Evolutionary conservation across 2,329 filamentous ascomycete species (phyloP), one percentile per base, ranked within the genome.

Genomic region (Harringtonia lauricola): DNA sequence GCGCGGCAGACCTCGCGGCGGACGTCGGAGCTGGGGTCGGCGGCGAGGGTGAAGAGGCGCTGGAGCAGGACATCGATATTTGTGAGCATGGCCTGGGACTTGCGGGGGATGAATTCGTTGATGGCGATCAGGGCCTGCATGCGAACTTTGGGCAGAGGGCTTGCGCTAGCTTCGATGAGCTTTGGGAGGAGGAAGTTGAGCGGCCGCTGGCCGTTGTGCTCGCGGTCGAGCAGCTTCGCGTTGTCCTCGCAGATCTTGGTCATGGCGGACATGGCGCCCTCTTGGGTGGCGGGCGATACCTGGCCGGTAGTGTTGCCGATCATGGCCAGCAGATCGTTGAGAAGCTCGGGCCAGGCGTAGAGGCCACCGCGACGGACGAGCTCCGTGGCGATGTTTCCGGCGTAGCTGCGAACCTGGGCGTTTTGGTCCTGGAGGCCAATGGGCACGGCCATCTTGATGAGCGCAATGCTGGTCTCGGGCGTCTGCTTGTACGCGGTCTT

Each of bases 201-300:
- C 2, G 92, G 92, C 45, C 88, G 76, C 62, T 95, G 83, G 48
- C 88, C 87, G 57, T 88, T 81, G 60, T 94, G 86, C 51, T 95
- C 86, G 54, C 82, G 81, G 63, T 94, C 87, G 43, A 98, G 70
- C 47, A 86, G 72, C 59, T 84, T 87, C 57, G 79, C 81, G 65
- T 94, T 95, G 65, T 98, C 92, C 64, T 98, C 92, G 64, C 92
- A 98, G 49, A 98, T 89, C 70, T 96, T 96, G 60, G 83, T 71
- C 62, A 98, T 71, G 39, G 92, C 89, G 39, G 85, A 79, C 84
- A 96, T 95, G 53, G 87, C 89, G 48, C 89, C 89, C 61, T 98
- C 90, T 59, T 95, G 88, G 13, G 83, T 81, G 57, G 86, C 76
- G 36, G 74, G 66, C 8, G 86, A 69, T 19, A 80, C 68, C 49